phyloP scores from a whole-genome alignment of 2,329 filamentous ascomycete genomes.

The Chrysoporthe cubensis region DNA sequence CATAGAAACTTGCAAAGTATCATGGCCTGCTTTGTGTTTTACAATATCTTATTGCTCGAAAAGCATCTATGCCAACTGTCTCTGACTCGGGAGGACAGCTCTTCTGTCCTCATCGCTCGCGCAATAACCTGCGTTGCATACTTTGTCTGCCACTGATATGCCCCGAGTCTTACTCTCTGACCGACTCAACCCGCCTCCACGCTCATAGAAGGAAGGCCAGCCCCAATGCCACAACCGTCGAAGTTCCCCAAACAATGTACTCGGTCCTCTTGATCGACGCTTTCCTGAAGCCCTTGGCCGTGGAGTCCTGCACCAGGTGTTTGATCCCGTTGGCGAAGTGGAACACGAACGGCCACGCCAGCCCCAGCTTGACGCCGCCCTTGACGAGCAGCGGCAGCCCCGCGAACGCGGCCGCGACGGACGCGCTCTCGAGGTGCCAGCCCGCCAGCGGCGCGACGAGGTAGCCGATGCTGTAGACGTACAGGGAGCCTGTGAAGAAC shows the following conservation, averaged over 20 bases:
- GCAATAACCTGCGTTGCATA: neutral
- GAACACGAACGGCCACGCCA: constrained; percentile 64
- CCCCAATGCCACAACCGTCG: constrained; percentile 48
- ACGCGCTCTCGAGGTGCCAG: constrained; percentile 62
- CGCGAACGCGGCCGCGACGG: constrained; percentile 64
- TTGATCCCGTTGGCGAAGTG: constrained; percentile 60
- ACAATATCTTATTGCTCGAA: neutral
- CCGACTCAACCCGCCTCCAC: neutral
- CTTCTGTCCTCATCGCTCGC: neutral
- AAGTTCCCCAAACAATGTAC: constrained; percentile 52
- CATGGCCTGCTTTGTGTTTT: neutral
- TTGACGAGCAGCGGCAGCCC: constrained; percentile 63
- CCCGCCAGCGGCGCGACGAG: constrained; percentile 76
- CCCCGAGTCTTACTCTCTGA: neutral
- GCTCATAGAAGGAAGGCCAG: constrained; percentile 54
- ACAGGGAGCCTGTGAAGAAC: constrained; percentile 72
- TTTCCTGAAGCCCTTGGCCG: constrained; percentile 56
- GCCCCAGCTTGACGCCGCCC: constrained; percentile 57
- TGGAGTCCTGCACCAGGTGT: constrained; percentile 56
- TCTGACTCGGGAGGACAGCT: neutral
- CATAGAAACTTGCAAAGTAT: neutral
- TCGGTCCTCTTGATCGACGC: constrained; percentile 50
- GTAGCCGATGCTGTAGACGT: constrained; percentile 81
- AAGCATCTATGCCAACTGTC: neutral
- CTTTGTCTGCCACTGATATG: neutral